These are phyloP conservation scores for Diplodia corticola DNA, from an alignment of 2,329 filamentous ascomycete genomes.

Conservation along the genomic window DNA sequence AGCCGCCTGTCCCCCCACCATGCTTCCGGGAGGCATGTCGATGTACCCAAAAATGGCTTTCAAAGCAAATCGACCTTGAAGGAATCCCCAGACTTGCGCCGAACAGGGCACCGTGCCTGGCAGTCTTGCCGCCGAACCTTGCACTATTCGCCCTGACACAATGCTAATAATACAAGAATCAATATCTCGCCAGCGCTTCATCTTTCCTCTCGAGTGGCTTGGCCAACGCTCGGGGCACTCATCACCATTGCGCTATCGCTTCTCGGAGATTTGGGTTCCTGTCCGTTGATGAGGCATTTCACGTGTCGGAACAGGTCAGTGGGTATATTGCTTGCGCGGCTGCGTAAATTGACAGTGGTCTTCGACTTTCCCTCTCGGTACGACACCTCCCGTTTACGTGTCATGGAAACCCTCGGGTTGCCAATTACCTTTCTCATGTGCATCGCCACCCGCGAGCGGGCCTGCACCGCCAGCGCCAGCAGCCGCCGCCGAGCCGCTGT, in stretches of 20 bases:
- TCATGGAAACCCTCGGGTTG: slow-evolving; percentile 39
- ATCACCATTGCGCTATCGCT: background rate
- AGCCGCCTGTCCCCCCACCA: slow-evolving; percentile 13
- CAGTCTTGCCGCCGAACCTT: background rate
- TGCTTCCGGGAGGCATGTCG: slow-evolving; percentile 5
- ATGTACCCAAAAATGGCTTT: slow-evolving; percentile 7
- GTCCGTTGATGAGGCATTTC: slow-evolving; percentile 12
- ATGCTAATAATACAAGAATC: slow-evolving; percentile 14
- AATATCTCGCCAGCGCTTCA: slow-evolving; percentile 1
- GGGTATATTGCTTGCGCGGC: slow-evolving; percentile 9
- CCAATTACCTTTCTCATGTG: slow-evolving; percentile 34
- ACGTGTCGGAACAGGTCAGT: slow-evolving; percentile 3
- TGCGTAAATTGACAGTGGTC: slow-evolving; percentile 11
- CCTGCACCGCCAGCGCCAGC: slow-evolving; percentile 35
- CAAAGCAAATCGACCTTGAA: background rate
- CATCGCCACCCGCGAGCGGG: slow-evolving; percentile 28
- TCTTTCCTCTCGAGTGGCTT: background rate
- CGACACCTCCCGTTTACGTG: slow-evolving; percentile 22
- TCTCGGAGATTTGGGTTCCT: background rate
- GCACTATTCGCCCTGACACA: background rate
- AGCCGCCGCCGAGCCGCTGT: slow-evolving; percentile 28
- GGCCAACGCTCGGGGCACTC: background rate
- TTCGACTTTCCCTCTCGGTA: slow-evolving; percentile 6
- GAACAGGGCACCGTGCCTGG: background rate
- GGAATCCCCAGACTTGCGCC: background rate